These are phyloP conservation scores for Jackrogersella minutella DNA, from an alignment of 495 filamentous ascomycete species.

Conservation along the genomic window DNA sequence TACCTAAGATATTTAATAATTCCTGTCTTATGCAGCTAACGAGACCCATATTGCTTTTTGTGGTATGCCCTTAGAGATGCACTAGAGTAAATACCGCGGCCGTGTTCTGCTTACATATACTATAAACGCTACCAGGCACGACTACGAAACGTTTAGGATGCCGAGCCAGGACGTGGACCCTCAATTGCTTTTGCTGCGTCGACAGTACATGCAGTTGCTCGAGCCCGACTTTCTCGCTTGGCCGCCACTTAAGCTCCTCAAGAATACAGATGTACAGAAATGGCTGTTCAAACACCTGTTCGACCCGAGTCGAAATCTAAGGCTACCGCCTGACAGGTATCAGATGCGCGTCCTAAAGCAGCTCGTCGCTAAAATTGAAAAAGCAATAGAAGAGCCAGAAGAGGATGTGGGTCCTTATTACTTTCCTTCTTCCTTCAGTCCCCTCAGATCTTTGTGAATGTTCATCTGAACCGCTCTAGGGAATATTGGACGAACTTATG, in stretches of 20 bases:
- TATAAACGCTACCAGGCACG: not conserved
- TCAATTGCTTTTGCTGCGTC: conserved; percentile 56
- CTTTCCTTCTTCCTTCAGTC: conserved; percentile 7
- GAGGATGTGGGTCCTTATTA: conserved; percentile 69
- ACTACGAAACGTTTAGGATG: not conserved
- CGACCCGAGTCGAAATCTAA: conserved; percentile 54
- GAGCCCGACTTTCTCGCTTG: conserved; percentile 60
- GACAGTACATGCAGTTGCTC: conserved; percentile 72
- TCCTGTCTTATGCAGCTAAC: no score
- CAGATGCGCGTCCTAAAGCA: conserved; percentile 71
- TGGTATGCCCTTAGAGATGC: no score
- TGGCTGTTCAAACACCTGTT: conserved; percentile 69
- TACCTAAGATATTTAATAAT: no score
- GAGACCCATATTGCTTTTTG: no score
- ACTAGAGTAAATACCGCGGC: no score
- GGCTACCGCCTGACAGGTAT: conserved; percentile 69
- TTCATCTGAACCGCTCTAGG: conserved; percentile 52
- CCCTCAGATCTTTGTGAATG: not conserved
- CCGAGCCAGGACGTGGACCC: conserved; percentile 31
- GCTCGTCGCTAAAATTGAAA: conserved; percentile 67
- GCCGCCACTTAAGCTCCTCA: conserved; percentile 61
- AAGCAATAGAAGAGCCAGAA: conserved; percentile 67
- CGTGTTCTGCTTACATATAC: no score
- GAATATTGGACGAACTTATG: conserved; percentile 71
- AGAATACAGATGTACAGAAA: conserved; percentile 62